phyloP scores from a whole-genome alignment of 345 rosid genomes.

The Microthlaspi erraticum region DNA sequence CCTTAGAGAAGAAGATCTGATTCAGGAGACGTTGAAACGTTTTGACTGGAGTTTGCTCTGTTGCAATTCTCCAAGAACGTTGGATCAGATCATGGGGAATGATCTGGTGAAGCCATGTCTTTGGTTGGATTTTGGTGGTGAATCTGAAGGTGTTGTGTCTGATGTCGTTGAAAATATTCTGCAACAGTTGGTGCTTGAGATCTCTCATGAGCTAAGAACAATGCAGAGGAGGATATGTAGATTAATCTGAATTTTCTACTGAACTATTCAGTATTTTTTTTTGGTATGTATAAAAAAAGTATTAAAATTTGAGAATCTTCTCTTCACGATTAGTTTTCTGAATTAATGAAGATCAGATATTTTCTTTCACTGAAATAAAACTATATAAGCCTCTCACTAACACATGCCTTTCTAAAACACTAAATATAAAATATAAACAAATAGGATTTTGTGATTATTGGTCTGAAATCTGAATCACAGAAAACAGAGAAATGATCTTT shows the following conservation, averaged over 20 bases:
- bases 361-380: not conserved
- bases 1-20: constrained; percentile 38
- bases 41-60: constrained; percentile 55
- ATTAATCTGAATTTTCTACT: constrained; percentile 3
- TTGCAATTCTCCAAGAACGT: constrained; percentile 31
- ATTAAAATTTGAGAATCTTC: constrained; percentile 1
- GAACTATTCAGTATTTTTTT: constrained; percentile 7
- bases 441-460: no score
- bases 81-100: constrained; percentile 53
- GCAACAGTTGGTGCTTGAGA: constrained; percentile 57
- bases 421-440: no score
- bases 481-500: no score
- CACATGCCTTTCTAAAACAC: no score
- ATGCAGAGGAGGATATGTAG: constrained; percentile 18
- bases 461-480: no score
- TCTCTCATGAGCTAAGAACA: constrained; percentile 44
- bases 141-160: constrained; percentile 53
- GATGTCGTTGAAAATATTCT: constrained; percentile 57
- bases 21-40: constrained; percentile 54
- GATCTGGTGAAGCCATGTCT: constrained; percentile 59
- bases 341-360: not conserved
- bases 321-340: not conserved
- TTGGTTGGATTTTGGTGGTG: constrained; percentile 57
- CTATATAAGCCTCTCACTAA: no score
- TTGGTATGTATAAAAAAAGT: constrained; percentile 30